These are phyloP conservation scores for Amesomyces nigricolor DNA, from an alignment of 2,329 filamentous ascomycete genomes.

Conservation along the genomic window DNA sequence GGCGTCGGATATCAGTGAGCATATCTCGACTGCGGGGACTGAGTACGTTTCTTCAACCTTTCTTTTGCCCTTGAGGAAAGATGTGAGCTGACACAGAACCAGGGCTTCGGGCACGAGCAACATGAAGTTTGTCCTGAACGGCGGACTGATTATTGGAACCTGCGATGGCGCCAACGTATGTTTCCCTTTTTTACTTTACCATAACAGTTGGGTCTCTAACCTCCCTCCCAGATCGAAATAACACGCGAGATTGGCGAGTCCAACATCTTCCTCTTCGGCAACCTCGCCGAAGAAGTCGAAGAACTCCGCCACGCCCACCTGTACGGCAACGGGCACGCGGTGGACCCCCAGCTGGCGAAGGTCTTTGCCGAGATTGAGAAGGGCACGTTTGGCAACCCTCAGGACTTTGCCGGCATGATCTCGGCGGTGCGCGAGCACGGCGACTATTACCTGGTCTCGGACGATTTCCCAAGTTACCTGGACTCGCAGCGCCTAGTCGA, in stretches of 20 bases:
- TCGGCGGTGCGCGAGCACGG: constrained; percentile 85
- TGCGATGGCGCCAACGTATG: constrained; percentile 95
- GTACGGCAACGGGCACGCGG: constrained; percentile 64
- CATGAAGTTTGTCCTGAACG: constrained; percentile 99
- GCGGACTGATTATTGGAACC: constrained; percentile 93
- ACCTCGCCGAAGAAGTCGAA: constrained; percentile 91
- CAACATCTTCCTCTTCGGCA: constrained; percentile 98
- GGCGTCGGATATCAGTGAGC: constrained; percentile 93
- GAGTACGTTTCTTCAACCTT: constrained; percentile 49
- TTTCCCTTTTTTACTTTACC: constrained; percentile 19
- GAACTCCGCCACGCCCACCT: constrained; percentile 87
- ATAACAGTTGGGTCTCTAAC: constrained; percentile 18
- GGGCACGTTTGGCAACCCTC: constrained; percentile 73
- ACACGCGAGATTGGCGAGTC: constrained; percentile 93
- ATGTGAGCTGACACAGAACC: neutral
- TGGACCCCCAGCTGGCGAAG: constrained; percentile 69
- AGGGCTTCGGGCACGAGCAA: constrained; percentile 81
- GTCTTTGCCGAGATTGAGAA: constrained; percentile 81
- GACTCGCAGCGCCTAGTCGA: constrained; percentile 89
- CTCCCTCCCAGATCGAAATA: constrained; percentile 71
- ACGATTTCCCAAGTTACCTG: constrained; percentile 94
- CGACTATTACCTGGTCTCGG: constrained; percentile 95
- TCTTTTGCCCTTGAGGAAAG: neutral
- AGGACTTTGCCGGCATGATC: constrained; percentile 76
- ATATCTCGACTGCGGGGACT: constrained; percentile 96